Conservation (phyloP, 2,329 filamentous ascomycete genomes). For the Colletotrichum karsti region DNA sequence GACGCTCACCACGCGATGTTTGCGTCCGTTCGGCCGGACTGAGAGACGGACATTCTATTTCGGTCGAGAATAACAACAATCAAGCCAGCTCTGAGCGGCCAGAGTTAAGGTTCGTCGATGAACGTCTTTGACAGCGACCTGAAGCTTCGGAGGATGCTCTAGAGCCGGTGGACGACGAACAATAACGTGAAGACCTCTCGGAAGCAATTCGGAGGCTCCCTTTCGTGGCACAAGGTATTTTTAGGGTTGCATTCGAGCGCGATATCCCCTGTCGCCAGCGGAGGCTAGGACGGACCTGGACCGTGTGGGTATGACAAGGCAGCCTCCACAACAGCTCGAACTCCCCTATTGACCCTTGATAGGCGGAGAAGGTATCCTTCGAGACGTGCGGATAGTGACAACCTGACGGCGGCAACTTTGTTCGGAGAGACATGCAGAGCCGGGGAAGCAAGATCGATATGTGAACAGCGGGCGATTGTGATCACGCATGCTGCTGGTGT, state of each 20-base stretch:
- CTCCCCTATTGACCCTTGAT: slow-evolving; percentile 8
- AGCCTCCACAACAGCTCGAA: slow-evolving; percentile 8
- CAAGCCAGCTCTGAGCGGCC: neutral
- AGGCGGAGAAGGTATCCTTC: neutral
- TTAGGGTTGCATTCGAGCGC: slow-evolving; percentile 19
- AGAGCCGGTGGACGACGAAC: neutral
- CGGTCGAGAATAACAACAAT: slow-evolving; percentile 3
- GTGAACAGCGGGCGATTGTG: slow-evolving; percentile 4
- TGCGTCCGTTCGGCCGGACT: slow-evolving; percentile 15
- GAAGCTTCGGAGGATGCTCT: slow-evolving; percentile 11
- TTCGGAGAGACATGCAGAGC: slow-evolving; percentile 12
- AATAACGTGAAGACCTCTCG: neutral
- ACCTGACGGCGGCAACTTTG: neutral
- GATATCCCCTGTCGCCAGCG: neutral
- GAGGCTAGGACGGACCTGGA: slow-evolving; percentile 4
- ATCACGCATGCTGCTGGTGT: slow-evolving; percentile 22
- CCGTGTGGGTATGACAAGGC: slow-evolving; percentile 19
- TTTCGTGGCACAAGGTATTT: slow-evolving; percentile 18
- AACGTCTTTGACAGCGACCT: slow-evolving; percentile 16
- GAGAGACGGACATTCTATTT: slow-evolving; percentile 15
- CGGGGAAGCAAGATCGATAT: slow-evolving; percentile 25
- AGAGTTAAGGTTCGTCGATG: neutral
- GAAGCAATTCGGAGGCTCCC: slow-evolving; percentile 20
- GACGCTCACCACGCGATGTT: slow-evolving; percentile 23
- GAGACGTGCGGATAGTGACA: too few species aligned